These are phyloP conservation scores for Metschnikowia chrysomelidarum DNA, from an alignment of 805 yeast genomes.

Conservation along the genomic window DNA sequence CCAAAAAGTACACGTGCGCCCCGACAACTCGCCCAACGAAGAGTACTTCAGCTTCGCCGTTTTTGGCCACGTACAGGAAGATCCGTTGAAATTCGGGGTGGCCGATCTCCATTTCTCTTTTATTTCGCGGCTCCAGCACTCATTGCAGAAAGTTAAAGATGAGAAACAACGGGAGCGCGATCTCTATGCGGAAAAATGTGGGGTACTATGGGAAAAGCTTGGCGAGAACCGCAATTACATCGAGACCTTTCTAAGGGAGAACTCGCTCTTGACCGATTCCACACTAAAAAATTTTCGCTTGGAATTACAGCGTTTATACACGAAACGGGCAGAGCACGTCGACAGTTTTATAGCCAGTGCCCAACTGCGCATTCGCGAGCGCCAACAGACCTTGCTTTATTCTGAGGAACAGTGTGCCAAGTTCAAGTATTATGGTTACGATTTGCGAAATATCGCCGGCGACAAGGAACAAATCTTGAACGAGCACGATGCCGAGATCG, in stretches of 20 bases:
- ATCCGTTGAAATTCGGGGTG: slow-evolving; percentile 42
- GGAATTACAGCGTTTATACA: slow-evolving; percentile 57
- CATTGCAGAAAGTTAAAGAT: slow-evolving; percentile 32
- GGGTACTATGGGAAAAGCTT: slow-evolving; percentile 54
- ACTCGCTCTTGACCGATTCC: slow-evolving; percentile 46
- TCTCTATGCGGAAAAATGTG: slow-evolving; percentile 40
- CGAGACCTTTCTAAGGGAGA: slow-evolving; percentile 42
- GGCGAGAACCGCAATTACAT: slow-evolving; percentile 44
- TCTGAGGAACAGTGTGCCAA: slow-evolving; percentile 47
- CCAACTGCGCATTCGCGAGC: slow-evolving; percentile 53
- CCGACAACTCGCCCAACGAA: slow-evolving; percentile 24
- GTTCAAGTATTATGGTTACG: slow-evolving; percentile 43
- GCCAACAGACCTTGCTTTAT: slow-evolving; percentile 64
- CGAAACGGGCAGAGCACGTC: slow-evolving; percentile 60
- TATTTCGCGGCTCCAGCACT: slow-evolving; percentile 28
- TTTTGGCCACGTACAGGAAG: slow-evolving; percentile 30
- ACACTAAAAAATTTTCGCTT: slow-evolving; percentile 50
- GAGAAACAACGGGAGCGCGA: slow-evolving; percentile 38
- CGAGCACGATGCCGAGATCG: slow-evolving; percentile 63
- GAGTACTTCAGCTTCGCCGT: no score
- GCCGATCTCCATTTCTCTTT: slow-evolving; percentile 34
- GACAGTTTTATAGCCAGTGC: slow-evolving; percentile 66
- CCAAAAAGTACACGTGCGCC: no score
- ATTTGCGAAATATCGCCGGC: slow-evolving; percentile 36
- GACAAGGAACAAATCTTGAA: slow-evolving; percentile 60